Evolutionary conservation across 163 green algal genomes (phyloP), one percentile per base, ranked within the genome.

Genomic region (Scenedesmus sp.): DNA sequence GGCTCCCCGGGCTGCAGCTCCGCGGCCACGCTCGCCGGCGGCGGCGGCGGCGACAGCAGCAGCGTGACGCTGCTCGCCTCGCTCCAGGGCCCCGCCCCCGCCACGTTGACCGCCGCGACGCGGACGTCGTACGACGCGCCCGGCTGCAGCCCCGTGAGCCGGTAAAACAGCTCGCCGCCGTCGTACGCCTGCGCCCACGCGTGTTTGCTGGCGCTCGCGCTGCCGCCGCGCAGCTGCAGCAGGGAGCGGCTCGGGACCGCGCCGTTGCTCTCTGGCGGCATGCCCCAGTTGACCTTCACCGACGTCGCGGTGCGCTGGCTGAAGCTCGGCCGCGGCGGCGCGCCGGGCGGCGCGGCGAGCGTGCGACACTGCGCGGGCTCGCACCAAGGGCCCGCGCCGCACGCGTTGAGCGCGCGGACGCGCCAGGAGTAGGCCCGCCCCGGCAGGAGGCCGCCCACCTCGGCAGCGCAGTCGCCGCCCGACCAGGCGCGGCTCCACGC

Each of bases 401-500:
- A 77, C 31, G 63, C 44, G 67, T 90, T 94, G 69, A 58, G 22
- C 0, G 89, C 88, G 1, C 89, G 77, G 10, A 88, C 69, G 0
- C 89, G 74, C 48, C 87, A 75, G 56, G 63, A 36, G 67, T 93
- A 93, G 20, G 34, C 56, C 7, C 80, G 70, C 7, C 87, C 88
- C 13, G 87, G 73, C 17, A 60, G 34, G 17, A 94, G 75, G 4
- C 77, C 75, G 2, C 75, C 60, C 2, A 91, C 78, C 31, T 78
- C 34, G 28, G 56, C 53, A 14, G 29, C n/a, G 47, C 44, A 20
- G n/a, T 45, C 42, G 20, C 29, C 51, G 53, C 74, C 74, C 48
- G 60, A 51, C 39, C 58, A 81, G 0, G 67, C 51, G 50, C 53
- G 75, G 34, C 3, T 60, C 74, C 74, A 81, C 26, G 34, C 20